Percentiles rank a stretch among this genome's conserved stretches.
phyloP scores from a whole-genome alignment of 331 rosid genomes.

The Malus hybrid region DNA sequence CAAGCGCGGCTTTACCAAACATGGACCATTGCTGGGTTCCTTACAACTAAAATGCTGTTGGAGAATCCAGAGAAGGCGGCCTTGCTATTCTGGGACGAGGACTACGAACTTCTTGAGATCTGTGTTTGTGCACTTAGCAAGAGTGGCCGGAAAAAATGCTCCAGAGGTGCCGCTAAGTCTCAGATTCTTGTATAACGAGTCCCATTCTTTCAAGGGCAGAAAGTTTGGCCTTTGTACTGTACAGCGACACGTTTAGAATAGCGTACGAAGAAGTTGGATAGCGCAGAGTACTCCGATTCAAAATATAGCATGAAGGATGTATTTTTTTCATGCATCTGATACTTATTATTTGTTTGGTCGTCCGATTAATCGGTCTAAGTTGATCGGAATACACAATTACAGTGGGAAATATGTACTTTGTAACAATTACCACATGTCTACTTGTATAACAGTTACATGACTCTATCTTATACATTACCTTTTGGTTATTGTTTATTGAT shows the following conservation, averaged over 20 bases:
- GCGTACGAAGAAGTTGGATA: slow-evolving; percentile 10
- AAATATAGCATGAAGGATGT: slow-evolving; percentile 3
- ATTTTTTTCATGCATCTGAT: slow-evolving; percentile 1
- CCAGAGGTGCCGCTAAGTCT: slow-evolving; percentile 79
- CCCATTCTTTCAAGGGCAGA: slow-evolving; percentile 6
- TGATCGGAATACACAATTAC: slow-evolving; percentile 7
- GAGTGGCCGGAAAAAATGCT: slow-evolving; percentile 73
- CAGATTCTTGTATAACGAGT: slow-evolving; percentile 61
- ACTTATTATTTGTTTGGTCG: neutral
- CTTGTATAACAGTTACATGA: neutral
- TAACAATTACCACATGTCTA: neutral
- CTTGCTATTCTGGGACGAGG: slow-evolving; percentile 80
- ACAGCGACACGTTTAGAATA: slow-evolving; percentile 34
- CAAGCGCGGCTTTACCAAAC: slow-evolving; percentile 80
- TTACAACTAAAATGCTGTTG: slow-evolving; percentile 82
- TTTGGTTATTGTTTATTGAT: neutral
- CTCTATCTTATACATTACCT: neutral
- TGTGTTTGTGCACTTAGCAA: slow-evolving; percentile 80
- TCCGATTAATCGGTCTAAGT: slow-evolving; percentile 16
- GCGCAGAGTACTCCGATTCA: slow-evolving; percentile 5
- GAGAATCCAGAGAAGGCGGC: slow-evolving; percentile 77
- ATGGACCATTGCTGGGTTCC: slow-evolving; percentile 92
- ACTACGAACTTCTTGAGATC: slow-evolving; percentile 73
- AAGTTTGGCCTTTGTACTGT: slow-evolving; percentile 20
- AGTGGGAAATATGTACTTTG: neutral